These are phyloP conservation scores for Pleurotus cornucopiae DNA, from an alignment of 768 basidiomycete genomes.

Conservation along the genomic window DNA sequence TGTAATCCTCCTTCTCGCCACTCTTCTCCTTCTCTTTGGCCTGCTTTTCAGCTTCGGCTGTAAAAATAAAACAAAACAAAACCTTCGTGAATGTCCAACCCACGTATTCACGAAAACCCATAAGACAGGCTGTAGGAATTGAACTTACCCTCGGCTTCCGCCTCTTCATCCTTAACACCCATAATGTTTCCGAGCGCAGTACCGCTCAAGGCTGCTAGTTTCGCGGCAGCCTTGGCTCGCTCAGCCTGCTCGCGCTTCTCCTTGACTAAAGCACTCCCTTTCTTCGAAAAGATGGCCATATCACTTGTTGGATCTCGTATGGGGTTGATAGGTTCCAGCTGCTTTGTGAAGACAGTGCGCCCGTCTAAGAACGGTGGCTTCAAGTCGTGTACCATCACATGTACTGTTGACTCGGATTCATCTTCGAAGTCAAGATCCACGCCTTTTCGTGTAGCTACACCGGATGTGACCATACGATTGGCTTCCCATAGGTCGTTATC, in stretches of 20 bases:
- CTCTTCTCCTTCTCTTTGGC: constrained; percentile 44
- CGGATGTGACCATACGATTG: constrained; percentile 95
- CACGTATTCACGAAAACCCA: constrained; percentile 26
- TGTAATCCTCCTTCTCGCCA: constrained; percentile 68
- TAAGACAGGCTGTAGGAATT: constrained; percentile 14
- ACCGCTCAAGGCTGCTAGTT: constrained; percentile 87
- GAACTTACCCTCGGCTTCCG: constrained; percentile 82
- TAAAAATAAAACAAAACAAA: constrained; percentile 27
- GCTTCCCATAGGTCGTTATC: constrained; percentile 99
- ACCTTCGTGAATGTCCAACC: constrained; percentile 81
- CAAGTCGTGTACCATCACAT: constrained; percentile 95
- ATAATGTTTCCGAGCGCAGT: constrained; percentile 96
- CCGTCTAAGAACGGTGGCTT: constrained; percentile 99
- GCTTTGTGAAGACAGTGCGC: constrained; percentile 91
- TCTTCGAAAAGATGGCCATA: constrained; percentile 94
- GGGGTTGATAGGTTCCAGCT: constrained; percentile 96
- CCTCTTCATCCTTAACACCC: constrained; percentile 94
- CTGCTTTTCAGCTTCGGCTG: constrained; percentile 50
- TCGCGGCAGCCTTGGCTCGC: constrained; percentile 93
- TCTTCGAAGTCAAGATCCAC: constrained; percentile 96
- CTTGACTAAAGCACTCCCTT: constrained; percentile 91
- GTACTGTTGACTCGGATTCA: constrained; percentile 93
- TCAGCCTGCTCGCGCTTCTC: constrained; percentile 97
- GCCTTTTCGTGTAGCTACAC: constrained; percentile 81
- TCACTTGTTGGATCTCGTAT: constrained; percentile 92